Evolutionary conservation across 306 rosid species (phyloP), one percentile per base, ranked within the genome.

Genomic region (Hippophae gyantsensis): DNA sequence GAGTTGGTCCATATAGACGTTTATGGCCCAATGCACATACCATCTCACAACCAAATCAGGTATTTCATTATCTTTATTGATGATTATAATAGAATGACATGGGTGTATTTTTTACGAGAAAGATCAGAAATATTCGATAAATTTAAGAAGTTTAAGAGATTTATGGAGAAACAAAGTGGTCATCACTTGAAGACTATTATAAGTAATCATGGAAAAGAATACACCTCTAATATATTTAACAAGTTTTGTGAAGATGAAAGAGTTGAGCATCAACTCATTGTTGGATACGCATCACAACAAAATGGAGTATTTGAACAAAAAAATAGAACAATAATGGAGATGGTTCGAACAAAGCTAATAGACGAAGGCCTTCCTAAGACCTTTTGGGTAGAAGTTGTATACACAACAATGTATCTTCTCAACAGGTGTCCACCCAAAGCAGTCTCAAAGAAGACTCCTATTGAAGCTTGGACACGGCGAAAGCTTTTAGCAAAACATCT

Each of bases 261-360:
- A 42, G 40, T 66, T 3, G 40, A 45, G 10, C 32, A 49, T 13
- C 52, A 66, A 27, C 14, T 66, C 0, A 54, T 47, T 7, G 18
- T 13, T 3, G 32, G 26, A 2, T 65, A 54, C 42, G 12, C 61
- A 42, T 43, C 58, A 71, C 42, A n/a, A 8, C 6, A 53, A 44
- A 5, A 59, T 64, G 0, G 71, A 65, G 57, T 64, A 5, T 13
- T 13, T 0, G 80, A 81, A 26, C 13, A 71, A 5, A 43, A 18
- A 1, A 78, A 73, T 13, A 9, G 6, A 50, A 50, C n/a, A 1
- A 8, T 12, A 1, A 50, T 50, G 18, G 14, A 50, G 54, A 50
- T 13, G 14, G 7, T 18, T 6, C 11, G 3, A 50, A 6, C 54
- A 10, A 9, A 13, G 18, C n/a, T 50, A 10, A n/a, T 8, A 1